Evolutionary conservation across 2,329 filamentous ascomycete species (phyloP), one percentile per base, ranked within the genome.

Genomic region (Neobulgaria alba): DNA sequence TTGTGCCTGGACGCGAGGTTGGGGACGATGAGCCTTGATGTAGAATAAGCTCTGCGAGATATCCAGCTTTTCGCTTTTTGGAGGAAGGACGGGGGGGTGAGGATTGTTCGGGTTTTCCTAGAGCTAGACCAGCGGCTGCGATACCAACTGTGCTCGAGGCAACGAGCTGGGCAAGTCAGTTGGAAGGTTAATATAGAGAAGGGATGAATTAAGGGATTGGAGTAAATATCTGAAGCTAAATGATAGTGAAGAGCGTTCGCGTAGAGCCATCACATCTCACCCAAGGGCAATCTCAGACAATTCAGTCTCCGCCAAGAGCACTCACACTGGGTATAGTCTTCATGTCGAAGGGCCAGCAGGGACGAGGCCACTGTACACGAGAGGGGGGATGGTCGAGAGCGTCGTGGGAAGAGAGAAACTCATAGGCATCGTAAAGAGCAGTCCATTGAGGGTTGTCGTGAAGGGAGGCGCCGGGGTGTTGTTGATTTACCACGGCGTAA

Each of bases 91-190:
- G 53, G 31, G 35, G 36, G 30, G 51, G 39, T 20, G 51, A 36
- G 19, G 52, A 46, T 36, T 33, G 48, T 41, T 60, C 57, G 36
- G 53, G 53, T 43, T 53, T 55, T 35, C 54, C 59, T 16, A 61
- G 51, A 32, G 51, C 56, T 30, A 61, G 44, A 29, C 59, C 58
- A 10, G 54, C 52, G 14, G 55, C 57, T 39, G 58, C 59, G 42
- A 60, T 49, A 29, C 57, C 59, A 33, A 61, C 57, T 19, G 58
- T 61, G 50, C 58, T 61, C 38, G 57, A 57, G 20, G 58, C 59
- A 49, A 61, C 52, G 42, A 61, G 57, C 59, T 61, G 44, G 42
- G 38, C 41, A 42, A 35, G 20, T 51, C 36, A 55, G 43, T 21
- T 36, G 26, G 42, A 32, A 41, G 29, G 18, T 45, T 38, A 38